A percentile compares a stretch with the other conserved stretches of the same genome.
Evolutionary conservation across 2,329 filamentous ascomycete genomes (phyloP).

Genomic region (Remersonia thermophila): DNA sequence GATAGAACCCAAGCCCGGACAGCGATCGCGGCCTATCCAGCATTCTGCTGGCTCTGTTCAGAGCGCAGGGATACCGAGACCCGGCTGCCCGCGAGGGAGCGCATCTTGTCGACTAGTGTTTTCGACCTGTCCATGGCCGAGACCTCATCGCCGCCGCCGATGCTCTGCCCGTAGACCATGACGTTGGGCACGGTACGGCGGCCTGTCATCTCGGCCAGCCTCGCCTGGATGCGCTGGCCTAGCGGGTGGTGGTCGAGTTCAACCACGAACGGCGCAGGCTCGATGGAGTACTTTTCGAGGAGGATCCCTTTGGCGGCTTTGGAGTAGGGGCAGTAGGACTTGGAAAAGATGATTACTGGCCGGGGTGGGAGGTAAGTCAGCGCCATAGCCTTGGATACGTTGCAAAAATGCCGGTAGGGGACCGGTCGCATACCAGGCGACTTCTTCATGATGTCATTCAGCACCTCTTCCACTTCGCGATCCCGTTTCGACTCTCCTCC

Average conservation of each 20-base stretch:
- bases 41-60: slow-evolving; percentile 7
- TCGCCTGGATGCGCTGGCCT: slow-evolving; percentile 59
- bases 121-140: slow-evolving; percentile 55
- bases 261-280: slow-evolving; percentile 72
- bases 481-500: slow-evolving; percentile 41
- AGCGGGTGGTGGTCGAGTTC: slow-evolving; percentile 77
- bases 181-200: slow-evolving; percentile 85
- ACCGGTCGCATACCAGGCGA: slow-evolving; percentile 54
- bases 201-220: slow-evolving; percentile 61
- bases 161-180: slow-evolving; percentile 73
- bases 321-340: slow-evolving; percentile 82
- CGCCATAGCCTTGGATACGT: neutral
- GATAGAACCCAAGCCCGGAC: too few species aligned
- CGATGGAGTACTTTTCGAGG: slow-evolving; percentile 71
- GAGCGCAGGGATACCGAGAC: slow-evolving; percentile 38
- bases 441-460: slow-evolving; percentile 71
- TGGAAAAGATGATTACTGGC: slow-evolving; percentile 88
- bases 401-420: neutral
- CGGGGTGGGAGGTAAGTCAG: neutral
- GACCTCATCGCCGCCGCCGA: slow-evolving; percentile 84
- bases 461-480: slow-evolving; percentile 46
- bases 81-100: slow-evolving; percentile 59
- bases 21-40: slow-evolving; percentile 1
- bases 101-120: slow-evolving; percentile 58
- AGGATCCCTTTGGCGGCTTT: slow-evolving; percentile 75